Conservation (phyloP, 306 rosid species). For the Fragaria iinumae region DNA sequence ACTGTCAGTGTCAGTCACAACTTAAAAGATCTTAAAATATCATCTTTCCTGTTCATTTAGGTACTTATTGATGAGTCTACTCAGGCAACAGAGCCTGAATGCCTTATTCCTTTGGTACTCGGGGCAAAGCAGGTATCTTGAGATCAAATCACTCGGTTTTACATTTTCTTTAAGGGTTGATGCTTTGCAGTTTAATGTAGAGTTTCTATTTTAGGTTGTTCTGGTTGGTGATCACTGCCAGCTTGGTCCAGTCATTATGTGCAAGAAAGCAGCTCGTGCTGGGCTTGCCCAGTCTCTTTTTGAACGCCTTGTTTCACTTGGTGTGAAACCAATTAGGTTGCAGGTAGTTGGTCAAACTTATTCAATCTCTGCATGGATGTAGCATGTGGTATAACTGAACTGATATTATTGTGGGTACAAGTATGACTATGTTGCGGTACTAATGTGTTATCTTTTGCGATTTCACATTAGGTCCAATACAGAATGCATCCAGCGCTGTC, state of each 20-base stretch:
- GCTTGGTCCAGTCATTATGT: conserved; percentile 99
- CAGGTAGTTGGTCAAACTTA: conserved; percentile 55
- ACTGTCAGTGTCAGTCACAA: neutral
- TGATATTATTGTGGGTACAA: neutral
- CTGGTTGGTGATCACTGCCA: conserved; percentile 99
- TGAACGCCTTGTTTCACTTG: conserved; percentile 95
- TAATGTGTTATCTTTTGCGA: conserved; percentile 9
- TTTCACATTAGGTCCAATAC: conserved; percentile 76
- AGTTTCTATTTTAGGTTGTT: conserved; percentile 61
- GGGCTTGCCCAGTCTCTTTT: conserved; percentile 97
- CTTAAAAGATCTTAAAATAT: conserved; percentile 25
- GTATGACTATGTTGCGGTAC: neutral
- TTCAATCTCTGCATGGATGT: neutral
- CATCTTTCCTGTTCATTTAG: conserved; percentile 34
- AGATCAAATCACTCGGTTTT: neutral
- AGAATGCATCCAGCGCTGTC: conserved; percentile 99
- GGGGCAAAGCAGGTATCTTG: conserved; percentile 92
- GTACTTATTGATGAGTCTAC: conserved; percentile 99
- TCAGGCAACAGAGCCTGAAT: conserved; percentile 98
- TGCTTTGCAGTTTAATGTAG: conserved; percentile 11
- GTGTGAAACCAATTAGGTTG: conserved; percentile 96
- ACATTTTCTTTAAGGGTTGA: neutral
- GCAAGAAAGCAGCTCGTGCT: conserved; percentile 99
- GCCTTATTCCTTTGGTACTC: conserved; percentile 97
- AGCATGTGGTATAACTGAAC: neutral